Evolutionary conservation across 2,329 filamentous ascomycete species (phyloP).

Genomic region (Catunica adiposa): DNA sequence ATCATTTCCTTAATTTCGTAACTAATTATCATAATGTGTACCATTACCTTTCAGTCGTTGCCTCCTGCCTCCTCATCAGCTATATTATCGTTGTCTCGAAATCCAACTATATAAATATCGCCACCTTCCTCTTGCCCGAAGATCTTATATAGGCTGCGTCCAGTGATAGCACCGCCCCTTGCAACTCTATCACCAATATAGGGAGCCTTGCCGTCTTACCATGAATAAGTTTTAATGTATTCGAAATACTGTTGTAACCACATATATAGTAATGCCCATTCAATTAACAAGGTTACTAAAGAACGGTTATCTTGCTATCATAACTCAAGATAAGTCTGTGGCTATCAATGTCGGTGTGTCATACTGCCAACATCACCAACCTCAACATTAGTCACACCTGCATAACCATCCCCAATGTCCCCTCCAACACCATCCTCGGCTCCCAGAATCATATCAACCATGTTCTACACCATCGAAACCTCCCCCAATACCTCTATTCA

Average conservation of each 20-base stretch:
- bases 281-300: constrained; percentile 22
- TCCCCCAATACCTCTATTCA: constrained; percentile 26
- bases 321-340: constrained; percentile 40
- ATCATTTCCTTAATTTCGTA: too few relatives aligned
- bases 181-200: constrained; percentile 33
- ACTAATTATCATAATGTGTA: constrained; percentile 6
- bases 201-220: constrained; percentile 38
- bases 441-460: constrained; percentile 32
- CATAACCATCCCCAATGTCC: constrained; percentile 23
- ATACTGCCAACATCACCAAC: constrained; percentile 25
- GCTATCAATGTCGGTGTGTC: constrained; percentile 37
- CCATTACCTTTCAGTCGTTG: constrained; percentile 4
- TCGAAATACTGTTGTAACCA: too few relatives aligned
- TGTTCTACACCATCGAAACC: constrained; percentile 28
- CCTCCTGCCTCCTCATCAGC: constrained; percentile 13
- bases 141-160: constrained; percentile 39
- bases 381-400: constrained; percentile 32
- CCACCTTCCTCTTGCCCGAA: constrained; percentile 43
- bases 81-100: constrained; percentile 14
- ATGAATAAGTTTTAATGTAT: constrained; percentile 26
- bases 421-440: constrained; percentile 23
- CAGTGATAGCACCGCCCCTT: constrained; percentile 39
- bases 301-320: constrained; percentile 37
- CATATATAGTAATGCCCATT: too few relatives aligned
- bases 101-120: constrained; percentile 31